Conservation (phyloP, 2,329 filamentous ascomycete species). For the Apiospora koreana region DNA sequence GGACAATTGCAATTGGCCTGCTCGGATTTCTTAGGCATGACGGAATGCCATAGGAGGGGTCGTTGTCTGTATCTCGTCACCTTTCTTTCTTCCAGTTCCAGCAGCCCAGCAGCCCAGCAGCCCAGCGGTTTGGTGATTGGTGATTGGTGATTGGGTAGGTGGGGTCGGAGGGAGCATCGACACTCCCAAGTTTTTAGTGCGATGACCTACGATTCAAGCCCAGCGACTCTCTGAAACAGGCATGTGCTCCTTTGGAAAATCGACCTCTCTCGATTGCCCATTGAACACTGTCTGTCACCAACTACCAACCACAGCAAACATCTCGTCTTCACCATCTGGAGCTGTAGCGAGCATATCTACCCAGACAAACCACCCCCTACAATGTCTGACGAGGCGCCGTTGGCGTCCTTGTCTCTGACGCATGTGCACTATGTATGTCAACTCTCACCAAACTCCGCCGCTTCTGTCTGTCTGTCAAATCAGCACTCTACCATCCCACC, state of each 20-base stretch:
- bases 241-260: constrained; percentile 1
- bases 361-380: background rate
- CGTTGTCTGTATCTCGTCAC: too few species aligned
- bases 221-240: background rate
- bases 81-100: background rate
- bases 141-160: background rate
- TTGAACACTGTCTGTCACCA: background rate
- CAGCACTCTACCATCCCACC: too few species aligned
- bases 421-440: constrained; percentile 91
- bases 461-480: background rate
- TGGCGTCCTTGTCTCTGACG: constrained; percentile 90
- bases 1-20: background rate
- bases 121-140: background rate
- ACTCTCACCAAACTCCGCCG: constrained; percentile 1
- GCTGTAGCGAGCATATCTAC: background rate
- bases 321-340: background rate
- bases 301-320: background rate
- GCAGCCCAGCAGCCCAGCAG: background rate
- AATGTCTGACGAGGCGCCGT: constrained; percentile 52
- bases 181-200: background rate
- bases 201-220: background rate
- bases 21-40: background rate
- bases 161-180: background rate
- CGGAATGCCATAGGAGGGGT: background rate
- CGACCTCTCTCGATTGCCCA: background rate